phyloP scores from a whole-genome alignment of 2,329 filamentous ascomycete species.

The Aspergillus novofumigatus region DNA sequence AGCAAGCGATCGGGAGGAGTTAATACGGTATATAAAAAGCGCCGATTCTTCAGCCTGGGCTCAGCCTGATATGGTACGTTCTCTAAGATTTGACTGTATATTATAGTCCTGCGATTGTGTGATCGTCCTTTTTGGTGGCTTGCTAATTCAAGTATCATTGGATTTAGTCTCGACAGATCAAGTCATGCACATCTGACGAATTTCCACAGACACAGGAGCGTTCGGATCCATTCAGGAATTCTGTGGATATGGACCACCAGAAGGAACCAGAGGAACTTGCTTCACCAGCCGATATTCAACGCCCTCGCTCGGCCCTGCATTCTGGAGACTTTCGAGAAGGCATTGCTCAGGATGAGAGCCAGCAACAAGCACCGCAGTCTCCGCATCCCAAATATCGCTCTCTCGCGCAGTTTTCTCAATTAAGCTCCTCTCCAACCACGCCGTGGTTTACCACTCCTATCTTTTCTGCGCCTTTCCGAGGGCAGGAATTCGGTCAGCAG shows the following conservation, averaged over 20 bases:
- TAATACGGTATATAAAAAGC: constrained; percentile 81
- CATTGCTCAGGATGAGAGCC: constrained; percentile 14
- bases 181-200: constrained; percentile 7
- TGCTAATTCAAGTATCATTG: background rate
- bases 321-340: constrained; percentile 59
- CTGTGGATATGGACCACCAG: constrained; percentile 20
- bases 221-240: constrained; percentile 11
- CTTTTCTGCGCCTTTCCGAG: constrained; percentile 17
- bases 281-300: constrained; percentile 65
- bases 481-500: constrained; percentile 14
- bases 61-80: constrained; percentile 56
- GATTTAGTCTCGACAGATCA: background rate
- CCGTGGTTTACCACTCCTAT: constrained; percentile 49
- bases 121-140: background rate
- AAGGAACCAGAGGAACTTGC: constrained; percentile 41
- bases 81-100: background rate
- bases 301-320: constrained; percentile 71
- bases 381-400: constrained; percentile 15
- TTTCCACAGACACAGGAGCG: constrained; percentile 15
- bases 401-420: constrained; percentile 12
- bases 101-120: background rate
- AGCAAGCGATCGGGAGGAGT: constrained; percentile 61
- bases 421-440: constrained; percentile 51
- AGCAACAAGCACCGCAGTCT: constrained; percentile 25
- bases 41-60: constrained; percentile 73